phyloP scores from a whole-genome alignment of 2,329 filamentous ascomycete genomes.

The Aspergillus viridinutans region DNA sequence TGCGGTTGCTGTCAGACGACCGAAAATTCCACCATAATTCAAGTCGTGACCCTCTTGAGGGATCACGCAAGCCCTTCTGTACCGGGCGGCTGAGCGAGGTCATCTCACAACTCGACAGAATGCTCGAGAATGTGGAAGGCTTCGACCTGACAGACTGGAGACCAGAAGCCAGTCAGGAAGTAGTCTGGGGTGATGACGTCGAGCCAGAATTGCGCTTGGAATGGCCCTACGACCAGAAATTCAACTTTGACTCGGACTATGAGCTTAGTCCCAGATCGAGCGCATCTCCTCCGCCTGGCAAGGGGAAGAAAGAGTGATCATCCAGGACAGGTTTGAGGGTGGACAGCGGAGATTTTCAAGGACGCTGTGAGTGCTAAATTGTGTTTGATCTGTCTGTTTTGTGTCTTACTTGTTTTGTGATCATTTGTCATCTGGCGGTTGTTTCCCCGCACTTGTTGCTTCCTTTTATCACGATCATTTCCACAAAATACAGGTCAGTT shows the following conservation, averaged over 20 bases:
- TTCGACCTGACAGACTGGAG: background rate
- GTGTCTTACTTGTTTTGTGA: background rate
- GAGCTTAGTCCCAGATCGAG: background rate
- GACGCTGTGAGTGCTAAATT: background rate
- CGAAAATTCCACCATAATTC: background rate
- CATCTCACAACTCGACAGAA: background rate
- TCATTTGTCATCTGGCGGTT: background rate
- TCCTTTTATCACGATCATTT: background rate
- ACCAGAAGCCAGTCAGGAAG: background rate
- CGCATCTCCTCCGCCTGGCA: background rate
- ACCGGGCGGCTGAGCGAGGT: background rate
- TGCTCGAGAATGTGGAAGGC: background rate
- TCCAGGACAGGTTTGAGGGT: background rate
- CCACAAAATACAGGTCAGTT: background rate
- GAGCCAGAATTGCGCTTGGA: background rate
- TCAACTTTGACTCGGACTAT: background rate
- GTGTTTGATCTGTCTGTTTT: background rate
- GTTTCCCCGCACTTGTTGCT: background rate
- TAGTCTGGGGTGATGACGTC: background rate
- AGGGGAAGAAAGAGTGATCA: background rate
- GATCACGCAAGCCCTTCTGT: background rate
- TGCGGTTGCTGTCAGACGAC: background rate
- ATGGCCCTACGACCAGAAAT: background rate
- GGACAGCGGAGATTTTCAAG: no score
- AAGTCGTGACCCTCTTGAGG: background rate